A percentile compares a stretch with the other conserved stretches of the same genome.
Evolutionary conservation across 306 rosid species (phyloP).

Genomic region (Betula pendula): DNA sequence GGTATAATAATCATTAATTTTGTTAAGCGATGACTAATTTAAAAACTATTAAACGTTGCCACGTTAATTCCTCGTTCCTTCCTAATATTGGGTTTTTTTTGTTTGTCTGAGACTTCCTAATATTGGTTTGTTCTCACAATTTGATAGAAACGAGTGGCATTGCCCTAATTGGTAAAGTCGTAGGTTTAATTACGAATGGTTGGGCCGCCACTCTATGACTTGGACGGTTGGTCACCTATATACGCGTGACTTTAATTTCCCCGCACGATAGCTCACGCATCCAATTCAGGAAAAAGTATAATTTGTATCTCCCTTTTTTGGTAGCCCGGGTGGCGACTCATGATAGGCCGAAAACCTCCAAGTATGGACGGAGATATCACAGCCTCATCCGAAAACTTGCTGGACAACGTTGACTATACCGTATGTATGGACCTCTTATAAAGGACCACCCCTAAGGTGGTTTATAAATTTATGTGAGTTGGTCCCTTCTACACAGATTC

Average conservation of each 20-base stretch:
- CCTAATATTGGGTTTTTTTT: no score
- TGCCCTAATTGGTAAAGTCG: neutral
- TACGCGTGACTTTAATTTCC: neutral
- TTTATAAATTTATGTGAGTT: neutral
- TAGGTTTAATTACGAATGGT: neutral
- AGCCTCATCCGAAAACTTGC: slow-evolving; percentile 3
- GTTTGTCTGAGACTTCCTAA: no score
- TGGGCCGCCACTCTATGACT: neutral
- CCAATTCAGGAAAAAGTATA: neutral
- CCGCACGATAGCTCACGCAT: neutral
- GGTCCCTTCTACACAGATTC: slow-evolving; percentile 25
- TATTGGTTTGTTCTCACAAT: no score
- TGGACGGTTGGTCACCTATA: neutral
- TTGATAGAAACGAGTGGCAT: neutral
- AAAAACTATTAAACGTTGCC: no score
- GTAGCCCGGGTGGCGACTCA: neutral
- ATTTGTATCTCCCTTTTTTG: no score
- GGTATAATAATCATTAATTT: no score
- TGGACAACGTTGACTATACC: slow-evolving; percentile 23
- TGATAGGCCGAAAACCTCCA: neutral
- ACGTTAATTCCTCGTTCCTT: no score
- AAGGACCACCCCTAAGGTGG: slow-evolving; percentile 13
- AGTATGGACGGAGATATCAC: slow-evolving; percentile 17
- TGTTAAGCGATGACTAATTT: no score
- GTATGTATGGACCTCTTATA: neutral